Percentiles rank a stretch among this genome's conserved stretches.
Evolutionary conservation across 1,284 basidiomycete species (phyloP).

Genomic region (Cutaneotrichosporon daszewskae): DNA sequence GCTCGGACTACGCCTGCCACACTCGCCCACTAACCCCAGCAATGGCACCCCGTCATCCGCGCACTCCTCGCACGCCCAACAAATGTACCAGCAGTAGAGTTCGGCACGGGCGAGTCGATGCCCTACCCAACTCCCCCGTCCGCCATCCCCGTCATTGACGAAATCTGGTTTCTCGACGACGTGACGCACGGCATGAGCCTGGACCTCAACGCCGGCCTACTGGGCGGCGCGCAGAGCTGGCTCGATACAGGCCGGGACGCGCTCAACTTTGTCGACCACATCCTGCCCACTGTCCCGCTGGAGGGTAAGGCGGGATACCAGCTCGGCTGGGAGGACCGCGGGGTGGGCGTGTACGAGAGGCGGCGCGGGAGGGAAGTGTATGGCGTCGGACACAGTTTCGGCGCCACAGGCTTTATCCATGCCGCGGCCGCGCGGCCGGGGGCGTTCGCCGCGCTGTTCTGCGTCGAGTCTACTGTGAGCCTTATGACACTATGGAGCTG

Average conservation of each 20-base stretch:
- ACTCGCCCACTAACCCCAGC: conserved; percentile 3
- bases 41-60: conserved; percentile 60
- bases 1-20: no score
- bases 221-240: conserved; percentile 46
- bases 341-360: conserved; percentile 1
- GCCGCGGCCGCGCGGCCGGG: conserved; percentile 6
- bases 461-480: conserved; percentile 57
- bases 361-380: conserved; percentile 1
- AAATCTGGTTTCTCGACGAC: conserved; percentile 73
- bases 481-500: conserved; percentile 14
- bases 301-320: background rate
- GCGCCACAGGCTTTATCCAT: conserved; percentile 49
- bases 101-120: conserved; percentile 3
- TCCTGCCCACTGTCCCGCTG: conserved; percentile 40
- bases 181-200: conserved; percentile 70
- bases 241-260: conserved; percentile 45
- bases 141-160: conserved; percentile 52
- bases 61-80: conserved; percentile 42
- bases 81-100: background rate
- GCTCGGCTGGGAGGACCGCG: conserved; percentile 8
- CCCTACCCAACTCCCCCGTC: background rate
- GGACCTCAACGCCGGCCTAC: conserved; percentile 56
- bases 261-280: conserved; percentile 45
- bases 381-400: conserved; percentile 60
- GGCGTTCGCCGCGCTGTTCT: conserved; percentile 42